A percentile compares a stretch with the other conserved stretches of the same genome.
Conservation (phyloP, 441 rosid species). For the Gossypium gossypioides region DNA sequence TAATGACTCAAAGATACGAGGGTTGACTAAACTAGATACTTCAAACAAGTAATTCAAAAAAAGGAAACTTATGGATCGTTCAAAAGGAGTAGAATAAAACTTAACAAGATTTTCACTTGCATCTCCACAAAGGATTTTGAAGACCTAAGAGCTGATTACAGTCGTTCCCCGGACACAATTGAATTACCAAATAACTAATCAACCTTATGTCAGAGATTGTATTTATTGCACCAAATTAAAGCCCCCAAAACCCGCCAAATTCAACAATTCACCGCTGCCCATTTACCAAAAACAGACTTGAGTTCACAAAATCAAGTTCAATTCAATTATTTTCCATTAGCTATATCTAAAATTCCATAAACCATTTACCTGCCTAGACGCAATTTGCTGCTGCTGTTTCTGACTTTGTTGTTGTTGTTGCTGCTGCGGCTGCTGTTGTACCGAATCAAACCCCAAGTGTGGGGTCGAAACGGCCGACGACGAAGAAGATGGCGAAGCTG, state of each 20-base stretch:
- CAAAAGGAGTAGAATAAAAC: not conserved
- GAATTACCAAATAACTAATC: not conserved
- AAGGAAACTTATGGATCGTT: not conserved
- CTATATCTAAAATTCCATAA: conserved; percentile 5
- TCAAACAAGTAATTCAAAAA: not conserved
- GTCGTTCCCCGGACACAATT: not conserved
- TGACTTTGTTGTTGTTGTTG: conserved; percentile 13
- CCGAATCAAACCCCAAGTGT: conserved; percentile 59
- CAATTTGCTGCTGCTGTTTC: conserved; percentile 15
- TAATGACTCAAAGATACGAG: not conserved
- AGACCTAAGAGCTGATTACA: no score
- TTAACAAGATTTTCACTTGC: no score
- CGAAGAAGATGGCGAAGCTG: conserved; percentile 92
- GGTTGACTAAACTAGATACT: not conserved
- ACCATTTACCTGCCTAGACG: conserved; percentile 61
- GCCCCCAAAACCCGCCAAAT: conserved; percentile 6
- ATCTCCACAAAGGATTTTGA: no score
- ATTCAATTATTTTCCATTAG: not conserved
- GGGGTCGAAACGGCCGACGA: conserved; percentile 86
- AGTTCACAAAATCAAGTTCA: conserved; percentile 14
- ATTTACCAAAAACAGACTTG: not conserved
- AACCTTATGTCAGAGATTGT: not conserved
- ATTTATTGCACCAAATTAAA: conserved; percentile 25
- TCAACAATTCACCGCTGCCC: conserved; percentile 11
- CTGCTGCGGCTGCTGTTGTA: conserved; percentile 44